Evolutionary conservation across 1,139 yeast genomes (phyloP), one percentile per base, ranked within the genome.

Genomic region (Yarrowia galli): DNA sequence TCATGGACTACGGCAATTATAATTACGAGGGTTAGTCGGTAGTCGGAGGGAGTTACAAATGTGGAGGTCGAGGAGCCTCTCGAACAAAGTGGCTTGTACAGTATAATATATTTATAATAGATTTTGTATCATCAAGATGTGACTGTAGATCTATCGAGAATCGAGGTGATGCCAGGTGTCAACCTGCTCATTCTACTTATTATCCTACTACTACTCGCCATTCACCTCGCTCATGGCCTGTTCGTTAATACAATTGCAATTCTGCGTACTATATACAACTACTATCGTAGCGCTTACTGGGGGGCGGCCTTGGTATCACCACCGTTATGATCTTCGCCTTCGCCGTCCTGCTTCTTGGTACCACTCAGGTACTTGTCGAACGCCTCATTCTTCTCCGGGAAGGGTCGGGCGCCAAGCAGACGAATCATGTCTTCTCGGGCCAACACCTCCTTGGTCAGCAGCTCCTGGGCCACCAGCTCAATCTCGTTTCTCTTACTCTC

Each of bases 401-500:
- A 93, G 15, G 97, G 97, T 71, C 98, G 85, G 73, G 90, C 89
- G 1, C 98, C 98, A 67, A 93, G 82, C 67, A 93, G 79, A 71
- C 92, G 82, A 70, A 92, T 87, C 95, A 93, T 91, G 77, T 93
- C 98, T 72, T 90, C 95, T 77, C 98, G 86, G 1, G 96, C 90
- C 58, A 93, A 85, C 46, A 90, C 95, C 77, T 93, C 98, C 77
- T 92, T 93, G 70, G 82, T 81, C 73, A 93, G 82, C 70, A 96
- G 82, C 75, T 90, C 92, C 78, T 92, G 87, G 0, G 99, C 99
- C 67, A 96, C 97, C 70, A 85, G 81, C 73, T 87, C 93, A 28
- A 96, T 96, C 72, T 89, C 92, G 6, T 82, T 84, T 28, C 87
- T 77, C 78, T 90, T 91, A 71, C 89, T 91, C n/a, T 78, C 82